These are phyloP conservation scores for Centaurea solstitialis DNA, from an alignment of 129 eudicot genomes.

Conservation along the genomic window DNA sequence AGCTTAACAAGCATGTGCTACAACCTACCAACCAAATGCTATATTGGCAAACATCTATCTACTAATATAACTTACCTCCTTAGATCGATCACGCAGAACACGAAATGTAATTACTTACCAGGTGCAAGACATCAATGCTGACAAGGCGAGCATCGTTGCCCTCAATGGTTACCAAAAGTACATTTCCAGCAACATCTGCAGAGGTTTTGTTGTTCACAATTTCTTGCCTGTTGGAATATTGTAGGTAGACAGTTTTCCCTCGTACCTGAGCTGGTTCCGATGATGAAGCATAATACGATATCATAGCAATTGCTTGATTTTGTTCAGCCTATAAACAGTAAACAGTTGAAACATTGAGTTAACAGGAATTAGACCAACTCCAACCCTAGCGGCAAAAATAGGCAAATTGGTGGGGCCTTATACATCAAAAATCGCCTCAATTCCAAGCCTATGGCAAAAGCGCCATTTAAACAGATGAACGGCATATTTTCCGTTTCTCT, in stretches of 20 bases:
- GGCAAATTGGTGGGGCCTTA: too few relatives aligned
- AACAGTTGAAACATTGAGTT: not conserved
- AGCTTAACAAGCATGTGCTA: conserved; percentile 54
- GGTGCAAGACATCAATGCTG: conserved; percentile 93
- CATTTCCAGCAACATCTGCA: conserved; percentile 99
- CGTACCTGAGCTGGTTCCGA: conserved; percentile 98
- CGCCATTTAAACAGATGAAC: too few relatives aligned
- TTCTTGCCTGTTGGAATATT: conserved; percentile 97
- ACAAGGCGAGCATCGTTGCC: conserved; percentile 87
- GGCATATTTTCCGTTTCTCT: too few relatives aligned
- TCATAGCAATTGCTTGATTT: conserved; percentile 96
- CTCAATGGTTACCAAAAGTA: conserved; percentile 89
- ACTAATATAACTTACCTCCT: conserved; percentile 30
- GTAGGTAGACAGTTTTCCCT: conserved; percentile 96
- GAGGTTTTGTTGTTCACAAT: conserved; percentile 98
- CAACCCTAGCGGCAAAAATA: too few relatives aligned
- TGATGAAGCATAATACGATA: conserved; percentile 95
- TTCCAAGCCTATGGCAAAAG: too few relatives aligned
- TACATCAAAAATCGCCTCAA: too few relatives aligned
- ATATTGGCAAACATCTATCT: conserved; percentile 29
- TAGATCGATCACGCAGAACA: conserved; percentile 7
- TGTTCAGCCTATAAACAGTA: conserved; percentile 60
- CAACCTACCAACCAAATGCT: conserved; percentile 50
- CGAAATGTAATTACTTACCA: conserved; percentile 62
- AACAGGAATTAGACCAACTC: not conserved